A percentile compares a stretch with the other conserved stretches of the same genome.
phyloP scores from a whole-genome alignment of 2,329 filamentous ascomycete species.

The Septoria petroselini region DNA sequence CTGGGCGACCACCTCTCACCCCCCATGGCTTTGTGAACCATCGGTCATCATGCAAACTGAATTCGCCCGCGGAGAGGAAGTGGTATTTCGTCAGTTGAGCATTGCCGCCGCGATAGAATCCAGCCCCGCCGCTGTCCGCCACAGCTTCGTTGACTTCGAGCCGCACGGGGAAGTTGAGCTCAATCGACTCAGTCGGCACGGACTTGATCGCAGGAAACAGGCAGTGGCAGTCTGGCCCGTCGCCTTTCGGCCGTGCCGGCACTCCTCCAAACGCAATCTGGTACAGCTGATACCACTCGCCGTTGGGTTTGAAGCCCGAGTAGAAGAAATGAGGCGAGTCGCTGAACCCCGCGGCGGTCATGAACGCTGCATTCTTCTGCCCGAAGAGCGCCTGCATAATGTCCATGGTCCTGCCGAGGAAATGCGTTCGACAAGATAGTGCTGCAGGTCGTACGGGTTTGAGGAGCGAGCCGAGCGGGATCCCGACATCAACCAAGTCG shows the following conservation, averaged over 20 bases:
- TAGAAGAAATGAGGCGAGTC: conserved; percentile 34
- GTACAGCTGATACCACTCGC: conserved; percentile 48
- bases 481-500: conserved; percentile 30
- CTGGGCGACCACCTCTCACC: conserved; percentile 30
- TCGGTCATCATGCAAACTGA: conserved; percentile 31
- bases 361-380: conserved; percentile 30
- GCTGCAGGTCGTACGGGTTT: conserved; percentile 31
- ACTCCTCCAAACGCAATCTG: conserved; percentile 33
- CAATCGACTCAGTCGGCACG: conserved; percentile 31
- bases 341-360: conserved; percentile 31
- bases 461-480: conserved; percentile 25
- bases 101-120: conserved; percentile 29
- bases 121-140: conserved; percentile 29
- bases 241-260: conserved; percentile 29
- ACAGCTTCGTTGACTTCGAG: conserved; percentile 32
- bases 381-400: conserved; percentile 33
- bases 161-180: conserved; percentile 31
- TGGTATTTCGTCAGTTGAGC: conserved; percentile 30
- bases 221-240: conserved; percentile 32
- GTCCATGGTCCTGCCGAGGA: conserved; percentile 31
- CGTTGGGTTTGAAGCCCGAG: conserved; percentile 42
- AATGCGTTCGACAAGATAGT: conserved; percentile 29
- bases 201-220: conserved; percentile 32
- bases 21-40: conserved; percentile 31
- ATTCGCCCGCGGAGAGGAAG: conserved; percentile 29